Base-by-base conservation (phyloP, 1,284 basidiomycete genomes). In the Malassezia cuniculi region DNA sequence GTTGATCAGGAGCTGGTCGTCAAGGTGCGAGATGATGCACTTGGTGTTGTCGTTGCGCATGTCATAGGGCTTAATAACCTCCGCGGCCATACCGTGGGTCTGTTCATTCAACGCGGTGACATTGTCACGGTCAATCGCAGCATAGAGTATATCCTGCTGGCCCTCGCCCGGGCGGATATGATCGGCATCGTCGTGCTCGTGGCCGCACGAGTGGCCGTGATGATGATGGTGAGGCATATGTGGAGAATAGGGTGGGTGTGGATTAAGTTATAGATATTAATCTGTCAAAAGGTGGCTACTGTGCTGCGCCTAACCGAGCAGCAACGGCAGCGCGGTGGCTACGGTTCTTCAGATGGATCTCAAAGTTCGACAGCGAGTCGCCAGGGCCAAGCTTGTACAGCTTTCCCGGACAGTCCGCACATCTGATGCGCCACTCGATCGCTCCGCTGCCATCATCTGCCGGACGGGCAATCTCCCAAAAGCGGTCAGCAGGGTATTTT, bases 321-420 rank as follows among this genome's bases (percentile, higher is more conserved):
- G 41, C 31, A 9, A 66, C 63, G 16, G 50, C 55, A n/a, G 54
- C 52, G 4, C 78, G 76, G 61, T 85, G 82, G 52, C 73, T 70
- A 16, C 78, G 73, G 62, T 85, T 84, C 69, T 76, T 78, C 43
- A 94, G 71, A 70, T 97, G 90, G 17, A 94, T 81, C 63, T 87
- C 83, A 60, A 89, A 97, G 69, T 94, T 94, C 41, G 75, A 75
- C 36, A 95, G 71, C 10, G 81, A 81, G 69, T 90, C 80, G n/a
- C 76, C 82, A 3, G 85, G 85, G 19, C 90, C 90, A 20, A 85
- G 80, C 52, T 82, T 87, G 73, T 95, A 97, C 41, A 85, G 85
- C 75, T 87, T 87, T 60, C 84, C 85, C 50, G 85, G 85, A 69
- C 90, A 95, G 68, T 95, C 90, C 45, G 80, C 66, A 69, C 90